These are phyloP conservation scores for Sparassis latifolia DNA, from an alignment of 1,284 basidiomycete genomes.

Conservation along the genomic window DNA sequence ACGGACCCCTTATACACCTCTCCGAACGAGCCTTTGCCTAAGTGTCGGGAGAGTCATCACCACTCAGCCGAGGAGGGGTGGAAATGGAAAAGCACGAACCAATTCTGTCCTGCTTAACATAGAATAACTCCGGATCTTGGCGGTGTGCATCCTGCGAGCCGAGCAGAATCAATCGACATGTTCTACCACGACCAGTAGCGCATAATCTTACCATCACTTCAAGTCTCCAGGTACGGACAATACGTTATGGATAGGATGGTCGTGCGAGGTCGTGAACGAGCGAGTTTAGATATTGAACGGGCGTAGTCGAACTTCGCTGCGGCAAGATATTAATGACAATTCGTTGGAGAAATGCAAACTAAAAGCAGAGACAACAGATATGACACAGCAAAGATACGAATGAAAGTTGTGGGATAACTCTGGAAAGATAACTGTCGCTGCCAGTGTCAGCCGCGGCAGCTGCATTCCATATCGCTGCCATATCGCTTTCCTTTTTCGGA, in stretches of 20 bases:
- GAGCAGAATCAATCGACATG: neutral
- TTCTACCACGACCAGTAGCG: neutral
- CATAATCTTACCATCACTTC: neutral
- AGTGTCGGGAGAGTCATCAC: neutral
- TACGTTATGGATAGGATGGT: neutral
- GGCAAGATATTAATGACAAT: too few relatives aligned
- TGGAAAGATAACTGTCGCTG: too few relatives aligned
- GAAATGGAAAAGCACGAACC: slow-evolving; percentile 43
- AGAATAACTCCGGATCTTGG: slow-evolving; percentile 90
- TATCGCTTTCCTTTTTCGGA: slow-evolving; percentile 1
- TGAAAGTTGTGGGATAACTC: too few relatives aligned
- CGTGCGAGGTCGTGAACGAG: neutral
- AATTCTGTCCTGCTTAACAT: slow-evolving; percentile 94
- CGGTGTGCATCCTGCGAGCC: slow-evolving; percentile 51
- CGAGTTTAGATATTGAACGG: too few relatives aligned
- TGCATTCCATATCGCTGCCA: neutral
- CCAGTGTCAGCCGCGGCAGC: slow-evolving; percentile 7
- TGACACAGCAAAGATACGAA: too few relatives aligned
- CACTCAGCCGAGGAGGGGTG: neutral
- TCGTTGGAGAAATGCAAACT: too few relatives aligned
- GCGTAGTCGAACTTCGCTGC: too few relatives aligned
- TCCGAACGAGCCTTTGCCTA: slow-evolving; percentile 94
- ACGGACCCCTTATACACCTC: slow-evolving; percentile 92
- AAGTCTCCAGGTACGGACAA: neutral
- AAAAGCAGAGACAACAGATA: too few relatives aligned